A percentile compares a stretch with the other conserved stretches of the same genome.
These are phyloP conservation scores for Pestalotiopsis sp. DNA, from an alignment of 2,329 filamentous ascomycete genomes.

Conservation along the genomic window DNA sequence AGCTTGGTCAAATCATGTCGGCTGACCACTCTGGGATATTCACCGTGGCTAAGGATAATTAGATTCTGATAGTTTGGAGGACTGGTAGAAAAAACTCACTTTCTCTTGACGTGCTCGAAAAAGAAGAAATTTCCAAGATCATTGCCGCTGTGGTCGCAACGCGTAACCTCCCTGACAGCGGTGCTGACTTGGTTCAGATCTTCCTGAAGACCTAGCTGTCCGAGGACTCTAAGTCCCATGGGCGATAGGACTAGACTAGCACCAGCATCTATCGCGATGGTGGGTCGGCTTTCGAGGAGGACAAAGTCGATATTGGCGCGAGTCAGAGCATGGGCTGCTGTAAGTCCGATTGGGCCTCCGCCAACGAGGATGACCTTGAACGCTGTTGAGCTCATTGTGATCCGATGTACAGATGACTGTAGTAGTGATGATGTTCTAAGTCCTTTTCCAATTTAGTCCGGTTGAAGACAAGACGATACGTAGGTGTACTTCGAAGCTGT, in stretches of 20 bases:
- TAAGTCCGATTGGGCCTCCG: constrained; percentile 28
- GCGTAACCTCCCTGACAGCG: constrained; percentile 22
- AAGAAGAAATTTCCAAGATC: constrained; percentile 26
- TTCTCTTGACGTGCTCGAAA: constrained; percentile 26
- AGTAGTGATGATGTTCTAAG: background rate
- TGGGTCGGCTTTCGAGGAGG: constrained; percentile 33
- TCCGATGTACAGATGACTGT: background rate
- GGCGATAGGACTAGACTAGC: constrained; percentile 32
- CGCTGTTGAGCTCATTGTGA: background rate
- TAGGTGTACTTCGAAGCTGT: background rate
- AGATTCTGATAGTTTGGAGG: background rate
- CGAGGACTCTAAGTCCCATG: constrained; percentile 30
- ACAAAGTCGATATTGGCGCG: constrained; percentile 36
- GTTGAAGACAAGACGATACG: background rate
- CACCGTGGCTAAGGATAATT: constrained; percentile 27
- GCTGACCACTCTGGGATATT: constrained; percentile 31
- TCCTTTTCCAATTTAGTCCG: too few species aligned
- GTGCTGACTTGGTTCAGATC: constrained; percentile 25
- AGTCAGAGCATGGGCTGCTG: constrained; percentile 28
- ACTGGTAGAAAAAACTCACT: constrained; percentile 20
- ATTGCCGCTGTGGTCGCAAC: constrained; percentile 29
- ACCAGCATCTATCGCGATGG: constrained; percentile 26
- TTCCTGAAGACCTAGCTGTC: constrained; percentile 35
- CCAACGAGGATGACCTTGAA: constrained; percentile 27
- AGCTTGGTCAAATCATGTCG: constrained; percentile 36